Base-by-base conservation (phyloP, 1,284 basidiomycete species). In the Sanguinoderma infundibulare region DNA sequence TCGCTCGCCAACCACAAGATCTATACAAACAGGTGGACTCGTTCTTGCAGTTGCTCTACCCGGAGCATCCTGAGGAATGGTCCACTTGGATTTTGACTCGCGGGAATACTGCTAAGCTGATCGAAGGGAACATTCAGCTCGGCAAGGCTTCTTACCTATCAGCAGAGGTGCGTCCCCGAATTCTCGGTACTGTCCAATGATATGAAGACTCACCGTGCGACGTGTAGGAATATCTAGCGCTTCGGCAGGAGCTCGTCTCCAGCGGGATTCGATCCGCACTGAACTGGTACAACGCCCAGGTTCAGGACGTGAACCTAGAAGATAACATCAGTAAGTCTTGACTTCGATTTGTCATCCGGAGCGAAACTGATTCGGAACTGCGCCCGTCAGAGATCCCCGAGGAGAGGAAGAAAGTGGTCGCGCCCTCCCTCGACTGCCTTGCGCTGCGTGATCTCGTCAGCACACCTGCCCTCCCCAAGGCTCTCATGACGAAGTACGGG, bases 31-130 rank as follows among this genome's bases (percentile, higher is more conserved):
- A 60, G 59, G 53, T 52, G 17, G 59, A 60, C 44, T 35, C 53
- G 55, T 67, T 58, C 47, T 39, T 56, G 30, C 65, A 66, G 47
- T 38, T 60, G 6, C 3, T 51, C 24, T 60, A 60, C 39, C 47
- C 59, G 0, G 28, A 60, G 22, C 26, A 52, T 7, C 53, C 59
- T 8, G 59, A 60, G 28, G 38, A 15, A 9, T 60, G 59, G 59
- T 15, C 14, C 15, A 44, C 22, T 1, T 46, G 50, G 22, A 55
- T 60, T 9, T 34, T 46, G 17, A 28, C 35, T 3, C 53, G 39
- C 7, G 54, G 54, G 17, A 55, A 51, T 47, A 49, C 52, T 5
- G 52, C 51, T 0, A 34, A 58, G 40, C 32, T 36, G 12, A 36
- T 61, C 28, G 60, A 61, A 6, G 35, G 42, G 8, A 39, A 61